Evolutionary conservation across 495 filamentous ascomycete genomes (phyloP).

Genomic region (Talaromyces thailandensis): DNA sequence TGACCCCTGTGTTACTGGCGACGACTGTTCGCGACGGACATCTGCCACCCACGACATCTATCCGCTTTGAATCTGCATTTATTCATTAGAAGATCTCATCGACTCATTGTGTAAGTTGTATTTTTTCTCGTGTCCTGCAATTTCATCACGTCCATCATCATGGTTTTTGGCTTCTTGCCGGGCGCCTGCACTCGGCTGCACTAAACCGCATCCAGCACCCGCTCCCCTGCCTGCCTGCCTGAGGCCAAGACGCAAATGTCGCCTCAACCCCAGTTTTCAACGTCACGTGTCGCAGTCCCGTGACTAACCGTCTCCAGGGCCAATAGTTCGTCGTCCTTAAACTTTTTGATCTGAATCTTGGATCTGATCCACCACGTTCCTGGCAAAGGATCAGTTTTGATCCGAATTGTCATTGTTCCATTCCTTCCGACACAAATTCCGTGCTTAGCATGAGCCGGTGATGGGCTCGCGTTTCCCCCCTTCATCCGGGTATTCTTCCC

Average conservation of each 20-base stretch:
- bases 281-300: slow-evolving; percentile 6
- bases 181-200: slow-evolving; percentile 1
- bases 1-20: not conserved
- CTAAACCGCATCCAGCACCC: not conserved
- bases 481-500: slow-evolving; percentile 40
- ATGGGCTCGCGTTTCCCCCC: slow-evolving; percentile 40
- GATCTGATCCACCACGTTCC: not conserved
- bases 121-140: not conserved
- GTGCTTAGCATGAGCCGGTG: slow-evolving; percentile 36
- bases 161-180: not conserved
- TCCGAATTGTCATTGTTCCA: not conserved
- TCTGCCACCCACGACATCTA: not conserved
- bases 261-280: slow-evolving; percentile 1
- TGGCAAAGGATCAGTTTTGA: not conserved
- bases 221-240: not conserved
- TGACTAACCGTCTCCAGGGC: slow-evolving; percentile 1
- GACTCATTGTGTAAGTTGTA: not conserved
- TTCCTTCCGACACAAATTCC: not conserved
- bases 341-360: not conserved
- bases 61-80: not conserved
- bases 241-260: not conserved
- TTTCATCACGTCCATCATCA: not conserved
- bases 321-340: not conserved
- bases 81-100: not conserved
- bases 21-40: not conserved